Conservation (phyloP, 2,329 filamentous ascomycete genomes). For the Fusarium solani-melongenae region DNA sequence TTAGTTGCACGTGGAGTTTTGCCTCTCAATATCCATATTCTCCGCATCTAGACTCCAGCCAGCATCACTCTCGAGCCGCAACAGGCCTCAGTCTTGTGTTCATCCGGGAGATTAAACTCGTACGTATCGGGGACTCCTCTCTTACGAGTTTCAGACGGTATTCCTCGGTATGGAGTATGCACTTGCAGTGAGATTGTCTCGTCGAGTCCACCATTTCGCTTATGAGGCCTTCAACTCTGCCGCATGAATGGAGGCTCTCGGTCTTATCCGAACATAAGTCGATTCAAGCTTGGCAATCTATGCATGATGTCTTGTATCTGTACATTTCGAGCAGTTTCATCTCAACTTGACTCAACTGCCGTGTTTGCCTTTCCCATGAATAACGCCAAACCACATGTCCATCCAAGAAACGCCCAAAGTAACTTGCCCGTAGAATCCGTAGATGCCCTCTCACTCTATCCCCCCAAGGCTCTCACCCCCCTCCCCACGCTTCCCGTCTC, state of each 20-base stretch:
- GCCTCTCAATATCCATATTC: not conserved
- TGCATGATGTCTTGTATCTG: not conserved
- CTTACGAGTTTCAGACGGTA: not conserved
- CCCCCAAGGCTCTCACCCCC: constrained; percentile 64
- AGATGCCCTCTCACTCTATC: constrained; percentile 11
- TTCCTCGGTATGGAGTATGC: not conserved
- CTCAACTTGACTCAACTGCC: not conserved
- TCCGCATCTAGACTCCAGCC: not conserved
- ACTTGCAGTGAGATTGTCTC: not conserved
- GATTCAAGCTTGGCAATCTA: not conserved
- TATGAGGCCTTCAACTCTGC: not conserved
- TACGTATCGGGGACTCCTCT: not conserved
- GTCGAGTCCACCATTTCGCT: not conserved
- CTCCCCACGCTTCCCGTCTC: constrained; percentile 79
- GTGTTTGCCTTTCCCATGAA: not conserved
- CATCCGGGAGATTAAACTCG: not conserved
- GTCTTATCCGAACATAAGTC: not conserved
- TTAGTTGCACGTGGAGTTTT: constrained; percentile 4
- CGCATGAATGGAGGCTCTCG: not conserved
- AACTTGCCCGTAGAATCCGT: not conserved
- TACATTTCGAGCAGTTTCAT: not conserved
- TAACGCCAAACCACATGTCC: not conserved
- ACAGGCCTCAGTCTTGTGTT: not conserved
- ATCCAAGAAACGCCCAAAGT: not conserved
- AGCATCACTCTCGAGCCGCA: not conserved